A percentile compares a stretch with the other conserved stretches of the same genome.
phyloP scores from a whole-genome alignment of 139 green algal species.

The Asterochloris sp. region DNA sequence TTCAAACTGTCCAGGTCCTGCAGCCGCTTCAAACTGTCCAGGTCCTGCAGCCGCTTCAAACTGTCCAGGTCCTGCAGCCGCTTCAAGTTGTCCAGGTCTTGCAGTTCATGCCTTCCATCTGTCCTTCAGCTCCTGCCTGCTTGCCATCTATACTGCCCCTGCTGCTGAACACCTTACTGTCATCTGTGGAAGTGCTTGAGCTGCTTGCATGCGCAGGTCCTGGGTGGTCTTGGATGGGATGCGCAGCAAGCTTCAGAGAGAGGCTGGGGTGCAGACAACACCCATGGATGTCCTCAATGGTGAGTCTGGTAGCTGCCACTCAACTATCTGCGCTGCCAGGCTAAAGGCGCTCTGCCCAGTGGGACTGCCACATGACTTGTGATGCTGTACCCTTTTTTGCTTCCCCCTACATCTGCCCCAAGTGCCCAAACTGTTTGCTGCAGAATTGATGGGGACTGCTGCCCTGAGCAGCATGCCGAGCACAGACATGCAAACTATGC shows the following conservation, averaged over 20 bases:
- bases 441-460: background rate
- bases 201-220: background rate
- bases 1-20: background rate
- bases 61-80: background rate
- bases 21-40: background rate
- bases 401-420: background rate
- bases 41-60: background rate
- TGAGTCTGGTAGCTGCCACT: background rate
- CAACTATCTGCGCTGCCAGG: background rate
- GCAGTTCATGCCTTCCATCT: background rate
- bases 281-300: constrained; percentile 59
- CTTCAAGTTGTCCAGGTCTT: background rate
- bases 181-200: background rate
- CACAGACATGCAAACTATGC: background rate
- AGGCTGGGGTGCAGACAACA: constrained; percentile 18
- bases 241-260: constrained; percentile 30
- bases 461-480: background rate
- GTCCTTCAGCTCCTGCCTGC: background rate
- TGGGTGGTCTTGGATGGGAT: constrained; percentile 30
- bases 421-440: background rate
- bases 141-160: background rate
- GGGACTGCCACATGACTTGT: background rate
- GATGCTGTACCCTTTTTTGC: background rate
- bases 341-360: background rate
- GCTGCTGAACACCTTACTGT: background rate